Evolutionary conservation across 2,329 filamentous ascomycete genomes (phyloP).

Genomic region (Neopestalotiopsis sp.): DNA sequence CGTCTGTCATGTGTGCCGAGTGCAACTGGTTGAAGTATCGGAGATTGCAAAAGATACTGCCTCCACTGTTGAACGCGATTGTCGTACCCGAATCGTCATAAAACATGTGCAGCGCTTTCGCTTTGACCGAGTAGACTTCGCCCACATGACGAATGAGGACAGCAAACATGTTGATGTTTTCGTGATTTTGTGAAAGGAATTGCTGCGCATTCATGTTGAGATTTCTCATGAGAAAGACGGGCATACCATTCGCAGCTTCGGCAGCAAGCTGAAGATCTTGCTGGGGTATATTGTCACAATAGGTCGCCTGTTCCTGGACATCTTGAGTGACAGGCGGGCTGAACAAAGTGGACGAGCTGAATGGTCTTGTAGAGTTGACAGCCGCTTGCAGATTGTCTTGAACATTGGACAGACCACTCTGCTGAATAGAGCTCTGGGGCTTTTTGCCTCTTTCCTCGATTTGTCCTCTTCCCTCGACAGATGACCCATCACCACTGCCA

Average conservation of each 20-base stretch:
- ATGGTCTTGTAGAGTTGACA: constrained; percentile 76
- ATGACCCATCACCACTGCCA: neutral
- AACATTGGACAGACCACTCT: constrained; percentile 33
- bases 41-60: constrained; percentile 93
- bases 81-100: constrained; percentile 79
- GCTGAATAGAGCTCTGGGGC: constrained; percentile 57
- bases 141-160: constrained; percentile 71
- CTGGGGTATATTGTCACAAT: constrained; percentile 79
- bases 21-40: constrained; percentile 86
- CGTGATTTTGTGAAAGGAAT: constrained; percentile 67
- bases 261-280: constrained; percentile 76
- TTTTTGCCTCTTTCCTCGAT: neutral
- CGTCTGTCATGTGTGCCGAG: constrained; percentile 47
- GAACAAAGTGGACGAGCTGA: constrained; percentile 77
- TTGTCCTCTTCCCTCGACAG: neutral
- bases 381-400: constrained; percentile 71
- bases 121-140: constrained; percentile 73
- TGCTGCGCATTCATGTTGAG: constrained; percentile 51
- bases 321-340: constrained; percentile 71
- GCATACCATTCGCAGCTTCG: constrained; percentile 73
- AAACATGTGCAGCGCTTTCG: constrained; percentile 80
- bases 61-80: constrained; percentile 89
- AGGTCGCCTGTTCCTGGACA: constrained; percentile 82
- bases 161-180: constrained; percentile 72
- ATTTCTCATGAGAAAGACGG: constrained; percentile 71